Base-by-base conservation (phyloP, 768 basidiomycete species). In the Hemileccinum impolitum region DNA sequence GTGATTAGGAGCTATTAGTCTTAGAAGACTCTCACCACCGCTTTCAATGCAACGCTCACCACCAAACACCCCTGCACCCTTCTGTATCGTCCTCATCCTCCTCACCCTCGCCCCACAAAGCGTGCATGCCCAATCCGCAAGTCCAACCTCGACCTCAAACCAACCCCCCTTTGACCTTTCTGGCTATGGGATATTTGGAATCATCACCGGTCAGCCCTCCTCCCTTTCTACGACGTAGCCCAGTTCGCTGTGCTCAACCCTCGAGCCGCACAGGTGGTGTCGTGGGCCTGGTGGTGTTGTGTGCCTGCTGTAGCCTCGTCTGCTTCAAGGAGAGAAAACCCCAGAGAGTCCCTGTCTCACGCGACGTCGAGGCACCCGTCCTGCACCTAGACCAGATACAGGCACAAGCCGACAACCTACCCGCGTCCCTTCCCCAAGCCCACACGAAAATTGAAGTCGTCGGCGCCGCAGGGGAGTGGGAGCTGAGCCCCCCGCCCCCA, bases 401-500 rank as follows among this genome's bases (percentile, higher is more conserved):
- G 11, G 35, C n/a, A 12, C 35, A 18, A 36, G 35, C 35, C 6
- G 3, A 17, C 6, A 6, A n/a, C 15, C 31, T 6, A 9, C 43
- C 26, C 8, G 21, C 43, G 4, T 5, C 23, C 4, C 42, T 38
- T 12, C 26, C 43, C 6, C 25, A 18, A 18, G 37, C 51, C 1
- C 26, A n/a, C 3, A 30, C 12, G 2, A 52, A 45, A 26, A 41
- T 17, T 2, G 25, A 44, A 7, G 13, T 26, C 4, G 26, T 15
- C 7, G 7, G 6, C 8, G 15, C 25, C 7, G 1, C n/a, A 3
- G 18, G 26, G 4, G 51, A 51, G 10, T 18, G n/a, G 15, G 51
- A 45, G 13, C 19, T 4, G 2, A 9, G 25, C 17, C 50, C 52
- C 11, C 53, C 52, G 18, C 53, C 53, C 8, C 35, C 35, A 5